Percentiles rank a stretch among this genome's conserved stretches.
phyloP scores from a whole-genome alignment of 768 basidiomycete species.

The Phlegmacium glaucopus region DNA sequence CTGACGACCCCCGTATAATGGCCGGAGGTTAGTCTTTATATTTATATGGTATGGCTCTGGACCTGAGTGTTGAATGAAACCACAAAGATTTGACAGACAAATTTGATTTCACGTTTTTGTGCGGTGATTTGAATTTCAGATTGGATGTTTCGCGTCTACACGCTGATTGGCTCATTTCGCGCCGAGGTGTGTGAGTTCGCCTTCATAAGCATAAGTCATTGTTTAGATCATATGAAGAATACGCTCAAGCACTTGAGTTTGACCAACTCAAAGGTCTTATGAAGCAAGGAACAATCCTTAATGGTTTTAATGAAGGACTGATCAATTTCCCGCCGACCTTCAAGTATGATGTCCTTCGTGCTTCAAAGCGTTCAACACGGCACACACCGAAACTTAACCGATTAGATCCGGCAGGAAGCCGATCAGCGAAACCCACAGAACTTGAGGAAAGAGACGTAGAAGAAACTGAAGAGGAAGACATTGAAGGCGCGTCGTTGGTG shows the following conservation, averaged over 20 bases:
- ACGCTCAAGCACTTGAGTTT: conserved; percentile 80
- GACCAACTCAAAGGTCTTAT: conserved; percentile 86
- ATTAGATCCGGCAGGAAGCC: conserved; percentile 7
- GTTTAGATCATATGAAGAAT: conserved; percentile 47
- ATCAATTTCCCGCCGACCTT: conserved; percentile 93
- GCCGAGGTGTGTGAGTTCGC: conserved; percentile 48
- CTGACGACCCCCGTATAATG: conserved; percentile 59
- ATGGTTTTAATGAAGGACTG: conserved; percentile 73
- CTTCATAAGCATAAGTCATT: not conserved
- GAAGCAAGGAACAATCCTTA: conserved; percentile 61
- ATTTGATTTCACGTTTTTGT: conserved; percentile 87
- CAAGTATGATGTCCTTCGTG: conserved; percentile 81
- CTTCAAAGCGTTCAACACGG: conserved; percentile 48
- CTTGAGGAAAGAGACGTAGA: conserved; percentile 29
- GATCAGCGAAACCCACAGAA: conserved; percentile 27
- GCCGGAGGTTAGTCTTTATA: conserved; percentile 57
- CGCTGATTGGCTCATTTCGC: conserved; percentile 90
- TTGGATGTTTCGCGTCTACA: conserved; percentile 86
- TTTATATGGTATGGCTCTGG: not conserved
- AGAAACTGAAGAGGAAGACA: conserved; percentile 39
- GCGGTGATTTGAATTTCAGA: conserved; percentile 91
- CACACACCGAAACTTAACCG: conserved; percentile 26
- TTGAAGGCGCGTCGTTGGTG: conserved; percentile 40
- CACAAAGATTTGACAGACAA: conserved; percentile 73
- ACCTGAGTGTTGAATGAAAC: not conserved